Evolutionary conservation across 495 filamentous ascomycete genomes (phyloP), one percentile per base, ranked within the genome.

Genomic region (Oleoguttula mirabilis): DNA sequence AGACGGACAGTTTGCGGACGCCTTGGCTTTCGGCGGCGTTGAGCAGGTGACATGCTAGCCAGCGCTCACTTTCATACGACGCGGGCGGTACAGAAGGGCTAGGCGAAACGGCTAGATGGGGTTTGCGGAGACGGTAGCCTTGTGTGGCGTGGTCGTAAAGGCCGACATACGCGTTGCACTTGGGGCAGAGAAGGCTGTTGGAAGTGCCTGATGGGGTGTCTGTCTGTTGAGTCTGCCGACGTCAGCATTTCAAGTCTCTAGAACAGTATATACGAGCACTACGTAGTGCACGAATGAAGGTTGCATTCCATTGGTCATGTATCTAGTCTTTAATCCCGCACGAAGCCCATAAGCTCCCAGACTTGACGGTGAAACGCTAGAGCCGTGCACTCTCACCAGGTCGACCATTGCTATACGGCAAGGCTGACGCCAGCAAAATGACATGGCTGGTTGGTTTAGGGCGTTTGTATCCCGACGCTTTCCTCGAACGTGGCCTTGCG

Each of bases 31-130:
- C 57, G 19, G 56, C 49, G 15, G 58, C 48, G 33, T 34, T 35
- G 30, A 64, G 43, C 11, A 64, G 36, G 7, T 46, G 48, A n/a
- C 55, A 48, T 5, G 59, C 52, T 10, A 64, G 46, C 60, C 60
- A 64, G 39, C 62, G 57, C 39, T 61, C 48, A n/a, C 30, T 39
- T 28, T 36, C 38, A 36, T 52, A 55, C 1, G 32, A 41, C 11
- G 32, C 41, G 3, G 33, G 19, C 10, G 11, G 3, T 11, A 14
- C 40, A 22, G 30, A 19, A 7, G 27, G 15, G 32, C 39, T 8
- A 12, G 12, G 24, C n/a, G 32, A 48, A 15, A 48, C 32, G 14
- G 32, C 47, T 2, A 55, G 44, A 21, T 33, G 21, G 48, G 37
- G 32, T 47, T 59, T 59, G 39, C 41, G 53, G 3, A 59, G 40